Conservation (phyloP, 2,329 filamentous ascomycete genomes). For the Exophiala xenobiotica region DNA sequence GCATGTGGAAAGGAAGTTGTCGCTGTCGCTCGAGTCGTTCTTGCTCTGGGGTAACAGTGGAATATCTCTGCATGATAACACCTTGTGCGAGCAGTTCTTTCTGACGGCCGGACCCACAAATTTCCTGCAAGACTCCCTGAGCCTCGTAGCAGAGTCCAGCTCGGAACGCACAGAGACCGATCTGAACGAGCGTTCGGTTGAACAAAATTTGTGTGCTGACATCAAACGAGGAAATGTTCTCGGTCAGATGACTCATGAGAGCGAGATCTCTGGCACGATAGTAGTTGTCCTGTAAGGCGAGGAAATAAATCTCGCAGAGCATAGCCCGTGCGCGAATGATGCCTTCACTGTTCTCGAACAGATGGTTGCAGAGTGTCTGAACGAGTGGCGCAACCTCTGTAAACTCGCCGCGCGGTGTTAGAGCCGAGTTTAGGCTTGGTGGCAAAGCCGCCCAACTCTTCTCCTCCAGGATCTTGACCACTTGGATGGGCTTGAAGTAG, state of each 20-base stretch:
- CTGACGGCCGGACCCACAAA: conserved; percentile 93
- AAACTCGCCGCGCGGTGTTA: conserved; percentile 70
- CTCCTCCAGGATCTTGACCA: conserved; percentile 90
- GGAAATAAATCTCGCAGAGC: conserved; percentile 98
- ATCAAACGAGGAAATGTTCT: conserved; percentile 95
- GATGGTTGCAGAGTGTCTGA: conserved; percentile 86
- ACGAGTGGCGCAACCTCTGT: conserved; percentile 74
- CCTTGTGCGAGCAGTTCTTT: conserved; percentile 98
- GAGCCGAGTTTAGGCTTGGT: conserved; percentile 67
- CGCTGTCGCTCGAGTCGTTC: conserved; percentile 95
- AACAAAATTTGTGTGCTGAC: conserved; percentile 97
- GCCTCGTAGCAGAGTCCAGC: conserved; percentile 96
- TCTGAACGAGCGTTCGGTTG: conserved; percentile 96
- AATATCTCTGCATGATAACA: conserved; percentile 97
- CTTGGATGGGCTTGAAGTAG: conserved; percentile 97
- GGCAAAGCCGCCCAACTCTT: conserved; percentile 86
- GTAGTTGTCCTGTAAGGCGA: conserved; percentile 95
- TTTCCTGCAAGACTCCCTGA: conserved; percentile 95
- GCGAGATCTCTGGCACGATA: conserved; percentile 98
- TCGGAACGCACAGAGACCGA: conserved; percentile 96
- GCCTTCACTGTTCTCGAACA: conserved; percentile 90
- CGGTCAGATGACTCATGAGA: conserved; percentile 98
- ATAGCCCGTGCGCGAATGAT: conserved; percentile 95
- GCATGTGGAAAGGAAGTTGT: conserved; percentile 99
- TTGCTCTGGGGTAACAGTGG: conserved; percentile 93